Conservation (phyloP, 768 basidiomycete species). For the Tulasnella sp. region DNA sequence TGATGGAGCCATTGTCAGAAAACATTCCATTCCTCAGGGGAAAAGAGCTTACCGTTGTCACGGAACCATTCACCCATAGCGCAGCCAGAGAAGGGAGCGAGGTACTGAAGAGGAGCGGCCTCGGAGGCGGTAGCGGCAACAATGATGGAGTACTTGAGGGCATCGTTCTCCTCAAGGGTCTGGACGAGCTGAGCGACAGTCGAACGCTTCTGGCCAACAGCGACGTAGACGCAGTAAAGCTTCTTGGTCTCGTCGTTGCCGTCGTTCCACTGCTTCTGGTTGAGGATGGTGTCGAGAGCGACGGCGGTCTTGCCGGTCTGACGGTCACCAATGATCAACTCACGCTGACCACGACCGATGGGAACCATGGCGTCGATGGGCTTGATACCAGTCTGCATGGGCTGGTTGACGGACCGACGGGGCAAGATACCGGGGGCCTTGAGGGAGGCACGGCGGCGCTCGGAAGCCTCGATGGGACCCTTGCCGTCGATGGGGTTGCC, state of each 20-base stretch:
- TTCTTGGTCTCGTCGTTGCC: constrained; percentile 95
- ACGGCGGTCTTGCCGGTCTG: constrained; percentile 99
- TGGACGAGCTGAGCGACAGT: constrained; percentile 99
- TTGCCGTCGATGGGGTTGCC: constrained; percentile 99
- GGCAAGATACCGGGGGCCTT: constrained; percentile 99
- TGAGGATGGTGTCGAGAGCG: constrained; percentile 99
- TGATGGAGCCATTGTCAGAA: neutral
- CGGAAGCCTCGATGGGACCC: constrained; percentile 86
- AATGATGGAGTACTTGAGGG: constrained; percentile 99
- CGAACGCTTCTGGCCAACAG: constrained; percentile 98
- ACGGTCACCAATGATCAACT: constrained; percentile 99
- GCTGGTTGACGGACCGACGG: constrained; percentile 98
- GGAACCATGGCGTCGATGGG: constrained; percentile 99
- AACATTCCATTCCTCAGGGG: neutral
- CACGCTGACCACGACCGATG: constrained; percentile 99
- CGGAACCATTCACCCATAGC: constrained; percentile 99
- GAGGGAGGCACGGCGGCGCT: constrained; percentile 93
- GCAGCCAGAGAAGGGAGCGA: constrained; percentile 99
- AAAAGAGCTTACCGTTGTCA: constrained; percentile 34
- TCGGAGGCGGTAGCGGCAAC: constrained; percentile 99
- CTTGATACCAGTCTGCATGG: constrained; percentile 99
- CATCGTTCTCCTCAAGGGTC: constrained; percentile 99
- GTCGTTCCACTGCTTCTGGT: constrained; percentile 99
- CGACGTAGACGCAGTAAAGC: constrained; percentile 99
- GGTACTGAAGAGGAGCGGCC: constrained; percentile 97